Evolutionary conservation across 139 green algal genomes (phyloP).

Genomic region (Gonium pectorale): DNA sequence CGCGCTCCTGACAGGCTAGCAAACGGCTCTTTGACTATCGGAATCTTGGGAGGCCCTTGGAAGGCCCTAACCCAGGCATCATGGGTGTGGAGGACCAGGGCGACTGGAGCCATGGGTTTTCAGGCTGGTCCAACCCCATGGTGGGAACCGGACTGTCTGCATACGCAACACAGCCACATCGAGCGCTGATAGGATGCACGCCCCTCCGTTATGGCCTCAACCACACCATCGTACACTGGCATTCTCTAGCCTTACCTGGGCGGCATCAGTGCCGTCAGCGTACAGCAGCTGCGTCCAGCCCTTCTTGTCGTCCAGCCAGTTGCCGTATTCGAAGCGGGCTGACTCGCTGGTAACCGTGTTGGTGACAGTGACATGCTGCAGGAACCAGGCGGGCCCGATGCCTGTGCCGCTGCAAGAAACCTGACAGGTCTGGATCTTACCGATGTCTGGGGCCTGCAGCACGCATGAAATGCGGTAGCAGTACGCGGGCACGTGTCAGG

Average conservation of each 20-base stretch:
- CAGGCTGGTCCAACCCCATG: constrained; percentile 4
- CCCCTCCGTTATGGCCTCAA: too few species aligned
- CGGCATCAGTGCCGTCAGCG: constrained; percentile 1
- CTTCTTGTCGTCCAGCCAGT: constrained; percentile 64
- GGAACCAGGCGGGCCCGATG: constrained; percentile 66
- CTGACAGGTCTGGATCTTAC: constrained; percentile 50
- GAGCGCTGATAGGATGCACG: too few species aligned
- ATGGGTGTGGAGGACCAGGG: too few species aligned
- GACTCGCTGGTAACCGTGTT: constrained; percentile 47
- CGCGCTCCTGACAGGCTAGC: too few species aligned
- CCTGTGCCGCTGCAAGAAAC: constrained; percentile 63
- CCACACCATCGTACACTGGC: too few species aligned
- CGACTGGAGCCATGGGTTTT: too few species aligned
- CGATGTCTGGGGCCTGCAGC: constrained; percentile 58
- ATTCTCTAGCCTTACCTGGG: neutral
- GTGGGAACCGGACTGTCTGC: too few species aligned
- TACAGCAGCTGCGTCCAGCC: constrained; percentile 62
- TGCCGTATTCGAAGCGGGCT: constrained; percentile 54
- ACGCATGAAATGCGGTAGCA: too few species aligned
- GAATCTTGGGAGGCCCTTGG: too few species aligned
- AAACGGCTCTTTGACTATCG: too few species aligned
- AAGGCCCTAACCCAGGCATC: neutral
- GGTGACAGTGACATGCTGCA: constrained; percentile 60
- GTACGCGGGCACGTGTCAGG: neutral
- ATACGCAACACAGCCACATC: too few species aligned